phyloP scores from a whole-genome alignment of 2,329 filamentous ascomycete genomes.

The Lecanicillium sp. region DNA sequence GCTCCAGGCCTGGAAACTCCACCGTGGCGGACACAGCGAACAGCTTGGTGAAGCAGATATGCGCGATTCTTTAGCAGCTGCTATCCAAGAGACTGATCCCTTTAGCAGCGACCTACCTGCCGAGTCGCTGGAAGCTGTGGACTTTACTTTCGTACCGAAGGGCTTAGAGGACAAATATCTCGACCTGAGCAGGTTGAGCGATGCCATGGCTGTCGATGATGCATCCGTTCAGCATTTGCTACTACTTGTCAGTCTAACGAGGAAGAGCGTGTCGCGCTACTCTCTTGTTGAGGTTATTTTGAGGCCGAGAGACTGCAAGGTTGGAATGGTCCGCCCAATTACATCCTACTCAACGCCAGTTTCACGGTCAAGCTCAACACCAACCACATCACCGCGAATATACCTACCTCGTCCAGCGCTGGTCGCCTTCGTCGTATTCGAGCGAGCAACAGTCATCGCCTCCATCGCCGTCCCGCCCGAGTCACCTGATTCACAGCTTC shows the following conservation, averaged over 20 bases:
- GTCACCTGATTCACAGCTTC: conserved; percentile 69
- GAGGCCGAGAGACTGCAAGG: conserved; percentile 39
- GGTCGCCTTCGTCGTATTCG: conserved; percentile 76
- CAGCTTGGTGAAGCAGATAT: conserved; percentile 65
- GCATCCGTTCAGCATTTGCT: conserved; percentile 51
- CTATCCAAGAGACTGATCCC: conserved; percentile 50
- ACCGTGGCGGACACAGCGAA: conserved; percentile 77
- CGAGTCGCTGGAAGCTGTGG: conserved; percentile 64
- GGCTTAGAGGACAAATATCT: conserved; percentile 41
- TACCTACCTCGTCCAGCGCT: conserved; percentile 72
- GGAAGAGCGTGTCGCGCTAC: conserved; percentile 52
- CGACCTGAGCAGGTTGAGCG: conserved; percentile 42
- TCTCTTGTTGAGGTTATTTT: conserved; percentile 67
- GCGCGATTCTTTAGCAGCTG: conserved; percentile 53
- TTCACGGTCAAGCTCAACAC: conserved; percentile 26
- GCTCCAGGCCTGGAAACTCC: conserved; percentile 80
- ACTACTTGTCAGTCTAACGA: conserved; percentile 51
- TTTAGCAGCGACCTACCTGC: conserved; percentile 39
- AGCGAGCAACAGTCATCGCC: conserved; percentile 67
- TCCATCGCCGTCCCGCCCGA: conserved; percentile 63
- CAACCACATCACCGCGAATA: conserved; percentile 50
- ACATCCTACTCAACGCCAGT: conserved; percentile 53
- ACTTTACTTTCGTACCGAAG: conserved; percentile 65
- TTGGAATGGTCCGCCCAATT: conserved; percentile 63
- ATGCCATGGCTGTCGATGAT: conserved; percentile 41